Percentiles rank a stretch among this genome's conserved stretches.
Evolutionary conservation across 2,329 filamentous ascomycete genomes (phyloP).

Genomic region (Cercospora citrullina): DNA sequence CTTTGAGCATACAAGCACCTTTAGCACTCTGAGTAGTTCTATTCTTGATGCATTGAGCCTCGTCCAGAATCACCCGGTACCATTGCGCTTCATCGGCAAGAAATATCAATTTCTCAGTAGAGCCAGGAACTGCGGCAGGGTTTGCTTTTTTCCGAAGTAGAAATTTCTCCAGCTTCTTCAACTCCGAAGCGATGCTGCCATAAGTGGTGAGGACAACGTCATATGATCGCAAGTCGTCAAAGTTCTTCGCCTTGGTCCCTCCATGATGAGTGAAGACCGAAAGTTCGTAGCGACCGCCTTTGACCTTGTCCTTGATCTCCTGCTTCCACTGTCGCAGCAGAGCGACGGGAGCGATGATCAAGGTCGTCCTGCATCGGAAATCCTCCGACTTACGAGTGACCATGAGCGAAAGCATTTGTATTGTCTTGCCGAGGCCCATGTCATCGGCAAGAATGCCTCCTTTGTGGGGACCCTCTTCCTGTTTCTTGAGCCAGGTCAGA

Average conservation of each 20-base stretch:
- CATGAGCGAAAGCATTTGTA: conserved; percentile 78
- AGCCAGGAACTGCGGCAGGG: conserved; percentile 38
- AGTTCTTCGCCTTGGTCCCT: conserved; percentile 56
- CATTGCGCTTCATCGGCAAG: conserved; percentile 60
- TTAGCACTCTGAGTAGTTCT: conserved; percentile 61
- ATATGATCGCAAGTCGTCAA: conserved; percentile 61
- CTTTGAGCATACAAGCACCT: conserved; percentile 59
- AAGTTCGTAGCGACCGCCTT: conserved; percentile 55
- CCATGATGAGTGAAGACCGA: conserved; percentile 70
- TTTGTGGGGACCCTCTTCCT: conserved; percentile 69
- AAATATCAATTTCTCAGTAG: conserved; percentile 37
- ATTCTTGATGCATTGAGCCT: conserved; percentile 82
- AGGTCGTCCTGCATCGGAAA: conserved; percentile 66
- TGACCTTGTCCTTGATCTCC: conserved; percentile 72
- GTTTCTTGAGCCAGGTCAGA: conserved; percentile 72
- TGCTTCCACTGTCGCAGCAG: conserved; percentile 81
- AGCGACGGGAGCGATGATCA: conserved; percentile 79
- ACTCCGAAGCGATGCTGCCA: conserved; percentile 67
- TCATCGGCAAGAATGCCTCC: conserved; percentile 77
- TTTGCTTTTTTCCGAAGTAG: conserved; percentile 53
- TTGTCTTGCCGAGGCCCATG: conserved; percentile 83
- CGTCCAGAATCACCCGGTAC: conserved; percentile 71
- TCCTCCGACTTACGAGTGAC: conserved; percentile 64
- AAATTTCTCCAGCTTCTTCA: conserved; percentile 60
- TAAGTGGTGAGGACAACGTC: conserved; percentile 81